Evolutionary conservation across 345 rosid genomes (phyloP).

Genomic region (Euphorbia pulcherrima): DNA sequence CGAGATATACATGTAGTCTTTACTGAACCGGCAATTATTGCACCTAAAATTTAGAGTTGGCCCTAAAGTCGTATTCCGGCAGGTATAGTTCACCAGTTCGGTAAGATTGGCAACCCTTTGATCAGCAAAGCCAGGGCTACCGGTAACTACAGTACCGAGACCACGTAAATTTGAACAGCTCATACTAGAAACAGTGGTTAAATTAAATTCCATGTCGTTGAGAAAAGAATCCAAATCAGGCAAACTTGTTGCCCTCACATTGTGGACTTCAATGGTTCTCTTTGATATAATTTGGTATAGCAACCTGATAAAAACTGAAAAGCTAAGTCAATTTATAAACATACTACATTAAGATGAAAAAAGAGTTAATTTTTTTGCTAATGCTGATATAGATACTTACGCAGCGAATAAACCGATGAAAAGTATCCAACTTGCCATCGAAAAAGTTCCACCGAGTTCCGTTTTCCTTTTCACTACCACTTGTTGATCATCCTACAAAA

Average conservation of each 20-base stretch:
- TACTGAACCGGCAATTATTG: slow-evolving; percentile 45
- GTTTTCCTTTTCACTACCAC: slow-evolving; percentile 81
- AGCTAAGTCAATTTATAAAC: slow-evolving; percentile 25
- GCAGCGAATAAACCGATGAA: slow-evolving; percentile 87
- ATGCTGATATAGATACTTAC: slow-evolving; percentile 48
- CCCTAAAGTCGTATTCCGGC: slow-evolving; percentile 65
- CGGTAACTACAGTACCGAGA: slow-evolving; percentile 54
- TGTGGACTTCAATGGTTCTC: slow-evolving; percentile 81
- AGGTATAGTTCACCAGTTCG: slow-evolving; percentile 50
- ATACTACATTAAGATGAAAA: slow-evolving; percentile 7
- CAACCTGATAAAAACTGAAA: slow-evolving; percentile 66
- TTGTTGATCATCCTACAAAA: slow-evolving; percentile 70
- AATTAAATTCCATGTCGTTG: slow-evolving; percentile 77
- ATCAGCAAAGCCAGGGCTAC: slow-evolving; percentile 63
- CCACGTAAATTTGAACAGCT: slow-evolving; percentile 71
- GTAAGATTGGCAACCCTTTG: slow-evolving; percentile 46
- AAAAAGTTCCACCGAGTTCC: slow-evolving; percentile 86
- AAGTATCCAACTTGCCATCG: slow-evolving; percentile 92
- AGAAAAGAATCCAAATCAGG: slow-evolving; percentile 65
- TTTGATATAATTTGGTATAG: slow-evolving; percentile 87
- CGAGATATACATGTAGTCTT: slow-evolving; percentile 62
- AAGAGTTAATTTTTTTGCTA: not conserved
- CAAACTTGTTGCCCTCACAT: slow-evolving; percentile 72
- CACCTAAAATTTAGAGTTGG: slow-evolving; percentile 78
- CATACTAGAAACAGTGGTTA: slow-evolving; percentile 84